phyloP scores from a whole-genome alignment of 768 basidiomycete genomes.

The Lactifluus volemus region DNA sequence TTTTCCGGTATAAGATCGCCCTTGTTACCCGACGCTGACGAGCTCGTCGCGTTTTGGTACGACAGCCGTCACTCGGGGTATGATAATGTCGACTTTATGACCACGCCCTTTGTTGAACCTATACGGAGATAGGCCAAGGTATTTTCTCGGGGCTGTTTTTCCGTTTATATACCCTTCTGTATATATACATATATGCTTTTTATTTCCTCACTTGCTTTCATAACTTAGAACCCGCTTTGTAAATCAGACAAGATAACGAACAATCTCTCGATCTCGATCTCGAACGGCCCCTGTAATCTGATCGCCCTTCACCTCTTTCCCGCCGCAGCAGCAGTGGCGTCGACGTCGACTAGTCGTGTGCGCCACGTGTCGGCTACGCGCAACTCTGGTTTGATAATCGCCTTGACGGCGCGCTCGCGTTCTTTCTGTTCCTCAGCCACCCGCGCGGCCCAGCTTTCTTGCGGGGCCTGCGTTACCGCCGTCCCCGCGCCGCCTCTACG shows the following conservation, averaged over 20 bases:
- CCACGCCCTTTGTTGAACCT: conserved; percentile 4
- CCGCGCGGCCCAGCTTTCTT: conserved; percentile 19
- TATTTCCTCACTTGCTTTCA: not conserved
- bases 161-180: not conserved
- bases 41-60: conserved; percentile 19
- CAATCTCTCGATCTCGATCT: not conserved
- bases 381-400: conserved; percentile 14
- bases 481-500: conserved; percentile 29
- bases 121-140: not conserved
- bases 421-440: conserved; percentile 17
- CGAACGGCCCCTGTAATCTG: not conserved
- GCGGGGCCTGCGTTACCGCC: too few species aligned
- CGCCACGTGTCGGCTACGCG: conserved; percentile 11
- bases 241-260: not conserved
- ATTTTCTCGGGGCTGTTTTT: not conserved
- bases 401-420: conserved; percentile 13
- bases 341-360: conserved; percentile 11
- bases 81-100: conserved; percentile 7
- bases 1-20: conserved; percentile 16
- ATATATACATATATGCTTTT: not conserved
- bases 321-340: not conserved
- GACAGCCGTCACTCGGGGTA: conserved; percentile 15
- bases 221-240: too few species aligned
- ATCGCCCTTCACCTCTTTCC: not conserved
- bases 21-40: conserved; percentile 14